Percentiles rank a stretch among this genome's conserved stretches.
phyloP scores from a whole-genome alignment of 2,329 filamentous ascomycete genomes.

The Echinosphaeria canescens region DNA sequence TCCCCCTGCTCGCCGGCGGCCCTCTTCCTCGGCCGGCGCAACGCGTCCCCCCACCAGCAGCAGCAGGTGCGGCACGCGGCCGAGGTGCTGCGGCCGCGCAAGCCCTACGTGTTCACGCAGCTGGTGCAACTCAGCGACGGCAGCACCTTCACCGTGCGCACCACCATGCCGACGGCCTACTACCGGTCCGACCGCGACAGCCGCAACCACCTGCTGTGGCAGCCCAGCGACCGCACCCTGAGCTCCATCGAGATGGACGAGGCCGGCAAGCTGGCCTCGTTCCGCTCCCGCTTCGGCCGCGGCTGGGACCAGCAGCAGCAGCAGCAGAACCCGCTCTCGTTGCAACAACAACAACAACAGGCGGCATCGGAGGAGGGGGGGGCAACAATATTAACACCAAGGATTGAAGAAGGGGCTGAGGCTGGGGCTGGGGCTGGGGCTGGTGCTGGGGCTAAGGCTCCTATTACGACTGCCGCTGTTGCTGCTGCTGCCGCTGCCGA shows the following conservation, averaged over 20 bases:
- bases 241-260: constrained; percentile 87
- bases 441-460: too few species aligned
- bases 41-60: constrained; percentile 3
- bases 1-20: not conserved
- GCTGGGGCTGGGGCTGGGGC: too few species aligned
- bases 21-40: constrained; percentile 6
- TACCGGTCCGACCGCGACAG: constrained; percentile 55
- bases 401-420: too few species aligned
- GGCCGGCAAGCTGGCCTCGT: constrained; percentile 71
- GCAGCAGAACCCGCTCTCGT: too few species aligned
- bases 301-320: constrained; percentile 79
- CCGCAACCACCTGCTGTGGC: constrained; percentile 79
- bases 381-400: too few species aligned
- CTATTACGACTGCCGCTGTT: too few species aligned
- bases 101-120: constrained; percentile 96
- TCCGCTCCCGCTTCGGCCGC: constrained; percentile 65
- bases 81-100: constrained; percentile 68
- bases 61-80: constrained; percentile 60
- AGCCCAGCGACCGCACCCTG: constrained; percentile 62
- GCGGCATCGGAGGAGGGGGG: too few species aligned
- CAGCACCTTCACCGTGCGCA: constrained; percentile 60
- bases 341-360: too few species aligned
- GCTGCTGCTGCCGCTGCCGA: too few species aligned
- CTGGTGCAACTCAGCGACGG: constrained; percentile 84
- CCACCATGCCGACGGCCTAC: constrained; percentile 44